Base-by-base conservation (phyloP, 2,329 filamentous ascomycete species). In the Hypoxylon sp. region DNA sequence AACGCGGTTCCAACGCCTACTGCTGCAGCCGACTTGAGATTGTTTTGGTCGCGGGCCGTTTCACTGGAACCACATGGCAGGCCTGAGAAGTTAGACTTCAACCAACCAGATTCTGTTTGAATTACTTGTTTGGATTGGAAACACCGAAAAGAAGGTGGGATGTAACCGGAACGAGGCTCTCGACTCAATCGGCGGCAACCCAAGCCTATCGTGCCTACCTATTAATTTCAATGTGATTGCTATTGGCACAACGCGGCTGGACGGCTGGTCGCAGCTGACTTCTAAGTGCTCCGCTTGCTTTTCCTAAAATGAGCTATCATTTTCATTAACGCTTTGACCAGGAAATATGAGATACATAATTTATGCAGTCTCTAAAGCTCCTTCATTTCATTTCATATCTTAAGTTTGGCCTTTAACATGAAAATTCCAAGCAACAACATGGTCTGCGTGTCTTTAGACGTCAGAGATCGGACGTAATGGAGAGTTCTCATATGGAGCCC, bases 21-120 rank as follows among this genome's bases (percentile, higher is more conserved):
- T 20, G 16, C 24, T 50, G 33, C 18, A 49, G 20, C 18, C 3
- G 26, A 28, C 33, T 26, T 42, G 48, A 56, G 28, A 36, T 20
- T 42, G 32, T 24, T 38, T 46, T 57, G 36, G 50, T 26, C 20
- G 18, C n/a, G 6, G 20, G 6, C 18, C 14, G 44, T 14, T 50
- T 60, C 24, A 61, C 45, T 64, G 61, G 61, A 52, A 61, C 61
- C 61, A 61, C 61, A 48, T 64, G 50, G 61, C 61, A 38, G 18
- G 28, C 18, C 36, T 26, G 7, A n/a, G 1, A 30, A 56, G 32
- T 32, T 50, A 3, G 33, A 55, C 6, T 44, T 45, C 22, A 46
- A 33, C 63, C 28, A 62, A 62, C 51, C 52, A 51, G n/a, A 58
- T 54, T 16, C 36, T n/a, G 36, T 55, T 65, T 49, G 58, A 26